Evolutionary conservation across 805 yeast species (phyloP), one percentile per base, ranked within the genome.

Genomic region (Starmerella asiatica): DNA sequence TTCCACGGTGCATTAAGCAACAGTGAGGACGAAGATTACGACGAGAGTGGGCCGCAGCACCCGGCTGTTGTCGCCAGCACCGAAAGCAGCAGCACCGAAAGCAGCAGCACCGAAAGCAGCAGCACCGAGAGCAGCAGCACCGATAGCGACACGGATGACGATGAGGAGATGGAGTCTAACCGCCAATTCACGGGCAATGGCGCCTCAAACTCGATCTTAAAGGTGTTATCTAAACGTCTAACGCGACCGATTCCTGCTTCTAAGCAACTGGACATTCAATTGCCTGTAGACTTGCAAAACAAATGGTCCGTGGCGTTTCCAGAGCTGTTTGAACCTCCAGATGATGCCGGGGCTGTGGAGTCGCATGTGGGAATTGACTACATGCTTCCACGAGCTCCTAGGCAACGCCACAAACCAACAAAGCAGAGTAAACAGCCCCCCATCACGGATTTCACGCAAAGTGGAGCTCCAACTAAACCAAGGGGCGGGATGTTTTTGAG

Each of bases 11-110:
- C 49, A 2, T 8, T 30, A 14, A 46, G 50, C 32, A 51, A 47
- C 24, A 47, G 47, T 26, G 51, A 47, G n/a, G 51, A 47, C 24
- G 46, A 37, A 6, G 54, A 50, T 14, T 41, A 36, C 8, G 17
- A 31, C 32, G n/a, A n/a, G n/a, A n/a, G n/a, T n/a, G n/a, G n/a
- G n/a, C n/a, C n/a, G n/a, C n/a, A n/a, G n/a, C n/a, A n/a, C n/a
- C n/a, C n/a, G n/a, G n/a, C n/a, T n/a, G n/a, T 18, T 6, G 35
- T 12, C 6, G 21, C 8, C 19, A 23, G 19, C n/a, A n/a, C n/a
- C n/a, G n/a, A n/a, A n/a, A n/a, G n/a, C n/a, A n/a, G n/a, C n/a
- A n/a, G n/a, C n/a, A n/a, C 27, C 34, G 12, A 16, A 16, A n/a
- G 29, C 36, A 21, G 39, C 30, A 19, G 29, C 37, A 17, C 36